These are phyloP conservation scores for Calycina marina DNA, from an alignment of 2,329 filamentous ascomycete species.

Conservation along the genomic window DNA sequence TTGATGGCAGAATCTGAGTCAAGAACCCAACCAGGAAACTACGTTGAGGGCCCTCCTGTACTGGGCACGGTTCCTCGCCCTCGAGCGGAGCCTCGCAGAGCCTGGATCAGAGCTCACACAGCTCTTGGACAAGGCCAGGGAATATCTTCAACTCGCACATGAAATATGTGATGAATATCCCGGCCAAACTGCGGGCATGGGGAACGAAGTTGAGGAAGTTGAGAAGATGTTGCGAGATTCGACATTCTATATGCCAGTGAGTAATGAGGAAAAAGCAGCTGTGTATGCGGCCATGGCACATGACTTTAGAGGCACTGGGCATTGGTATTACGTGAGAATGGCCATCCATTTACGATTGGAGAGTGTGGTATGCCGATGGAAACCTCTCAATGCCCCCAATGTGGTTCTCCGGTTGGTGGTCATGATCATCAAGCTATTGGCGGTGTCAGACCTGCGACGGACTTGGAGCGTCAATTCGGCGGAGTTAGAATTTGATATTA, in stretches of 20 bases:
- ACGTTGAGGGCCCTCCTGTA: slow-evolving; percentile 13
- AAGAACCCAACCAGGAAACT: slow-evolving; percentile 11
- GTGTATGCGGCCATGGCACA: slow-evolving; percentile 36
- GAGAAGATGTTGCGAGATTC: slow-evolving; percentile 30
- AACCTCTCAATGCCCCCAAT: slow-evolving; percentile 45
- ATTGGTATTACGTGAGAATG: slow-evolving; percentile 45
- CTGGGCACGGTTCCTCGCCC: slow-evolving; percentile 14
- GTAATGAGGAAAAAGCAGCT: slow-evolving; percentile 33
- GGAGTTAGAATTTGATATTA: slow-evolving; percentile 12
- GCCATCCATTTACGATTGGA: slow-evolving; percentile 47
- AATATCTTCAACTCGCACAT: slow-evolving; percentile 10
- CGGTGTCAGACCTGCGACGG: slow-evolving; percentile 35
- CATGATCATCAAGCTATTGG: slow-evolving; percentile 30
- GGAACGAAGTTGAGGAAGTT: slow-evolving; percentile 30
- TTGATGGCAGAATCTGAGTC: slow-evolving; percentile 11
- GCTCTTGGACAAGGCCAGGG: slow-evolving; percentile 10
- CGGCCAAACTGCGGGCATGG: slow-evolving; percentile 12
- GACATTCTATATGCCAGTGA: slow-evolving; percentile 34
- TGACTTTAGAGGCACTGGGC: slow-evolving; percentile 37
- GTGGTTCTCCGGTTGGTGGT: slow-evolving; percentile 41
- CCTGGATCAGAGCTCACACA: slow-evolving; percentile 10
- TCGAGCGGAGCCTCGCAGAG: slow-evolving; percentile 10
- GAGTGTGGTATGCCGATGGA: slow-evolving; percentile 56
- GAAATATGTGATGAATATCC: slow-evolving; percentile 13
- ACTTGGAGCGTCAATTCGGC: slow-evolving; percentile 29